Evolutionary conservation across 176 grass and related monocot species (phyloP).

Genomic region (Oryza brachyantha): DNA sequence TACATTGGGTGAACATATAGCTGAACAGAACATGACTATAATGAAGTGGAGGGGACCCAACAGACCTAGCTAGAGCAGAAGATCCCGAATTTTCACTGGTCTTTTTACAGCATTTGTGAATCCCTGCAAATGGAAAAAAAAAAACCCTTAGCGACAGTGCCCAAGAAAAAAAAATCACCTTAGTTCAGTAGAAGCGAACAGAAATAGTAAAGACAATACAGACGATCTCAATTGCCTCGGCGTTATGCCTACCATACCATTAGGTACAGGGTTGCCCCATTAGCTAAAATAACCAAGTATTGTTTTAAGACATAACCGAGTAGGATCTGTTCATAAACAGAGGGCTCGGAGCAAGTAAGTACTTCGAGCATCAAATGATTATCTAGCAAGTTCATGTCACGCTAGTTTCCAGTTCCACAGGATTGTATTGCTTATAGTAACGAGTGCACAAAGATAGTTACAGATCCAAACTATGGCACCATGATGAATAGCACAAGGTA

Average conservation of each 20-base stretch:
- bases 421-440: constrained; percentile 11
- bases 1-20: constrained; percentile 18
- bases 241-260: neutral
- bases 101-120: constrained; percentile 99
- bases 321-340: neutral
- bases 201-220: neutral
- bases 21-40: neutral
- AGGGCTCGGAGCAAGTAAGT: neutral
- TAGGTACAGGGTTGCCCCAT: neutral
- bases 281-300: neutral
- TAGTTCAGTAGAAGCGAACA: neutral
- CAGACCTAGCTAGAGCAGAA: constrained; percentile 55
- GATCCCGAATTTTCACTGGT: constrained; percentile 74
- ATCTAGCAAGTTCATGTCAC: neutral
- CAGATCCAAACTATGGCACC: neutral
- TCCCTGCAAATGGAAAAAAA: constrained; percentile 55
- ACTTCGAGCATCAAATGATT: neutral
- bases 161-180: neutral
- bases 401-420: neutral
- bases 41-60: constrained; percentile 22
- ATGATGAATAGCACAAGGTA: neutral
- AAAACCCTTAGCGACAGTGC: constrained; percentile 9
- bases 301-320: neutral
- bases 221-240: neutral
- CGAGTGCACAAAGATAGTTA: neutral